Conservation (phyloP, 1,139 yeast species). For the Arxiozyma bovina region DNA sequence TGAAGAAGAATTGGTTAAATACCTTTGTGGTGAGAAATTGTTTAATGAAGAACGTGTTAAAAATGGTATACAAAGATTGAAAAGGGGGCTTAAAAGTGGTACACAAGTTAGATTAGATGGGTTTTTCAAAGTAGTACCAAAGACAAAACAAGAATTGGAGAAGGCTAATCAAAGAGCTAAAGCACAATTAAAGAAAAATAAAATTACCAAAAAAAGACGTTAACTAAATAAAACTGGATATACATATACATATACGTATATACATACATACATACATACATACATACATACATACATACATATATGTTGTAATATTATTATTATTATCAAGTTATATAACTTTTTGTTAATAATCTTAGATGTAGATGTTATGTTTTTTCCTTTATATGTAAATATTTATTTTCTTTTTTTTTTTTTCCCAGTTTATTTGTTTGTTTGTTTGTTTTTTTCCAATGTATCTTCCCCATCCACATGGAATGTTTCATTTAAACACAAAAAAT, state of each 20-base stretch:
- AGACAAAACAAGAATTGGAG: constrained; percentile 37
- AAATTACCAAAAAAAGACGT: constrained; percentile 9
- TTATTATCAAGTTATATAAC: too few species aligned
- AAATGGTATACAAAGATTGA: constrained; percentile 76
- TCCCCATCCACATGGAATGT: too few species aligned
- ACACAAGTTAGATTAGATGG: constrained; percentile 91
- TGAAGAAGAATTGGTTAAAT: constrained; percentile 33
- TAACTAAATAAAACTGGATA: neutral
- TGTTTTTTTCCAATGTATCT: too few species aligned
- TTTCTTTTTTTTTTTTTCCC: too few species aligned
- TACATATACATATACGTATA: neutral
- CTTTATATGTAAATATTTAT: too few species aligned
- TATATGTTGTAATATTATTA: too few species aligned
- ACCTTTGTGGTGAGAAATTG: constrained; percentile 42
- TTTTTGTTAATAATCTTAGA: too few species aligned
- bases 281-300: neutral
- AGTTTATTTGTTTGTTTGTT: too few species aligned
- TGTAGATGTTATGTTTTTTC: too few species aligned
- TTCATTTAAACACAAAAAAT: too few species aligned
- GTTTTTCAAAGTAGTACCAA: constrained; percentile 68
- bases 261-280: neutral
- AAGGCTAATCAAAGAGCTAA: constrained; percentile 36
- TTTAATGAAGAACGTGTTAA: constrained; percentile 87
- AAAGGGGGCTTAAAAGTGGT: constrained; percentile 74
- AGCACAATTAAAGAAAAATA: constrained; percentile 26